Evolutionary conservation across 225 moss, liverwort and hornwort genomes (phyloP), one percentile per base, ranked within the genome.

Genomic region (Marchantia polymorpha): DNA sequence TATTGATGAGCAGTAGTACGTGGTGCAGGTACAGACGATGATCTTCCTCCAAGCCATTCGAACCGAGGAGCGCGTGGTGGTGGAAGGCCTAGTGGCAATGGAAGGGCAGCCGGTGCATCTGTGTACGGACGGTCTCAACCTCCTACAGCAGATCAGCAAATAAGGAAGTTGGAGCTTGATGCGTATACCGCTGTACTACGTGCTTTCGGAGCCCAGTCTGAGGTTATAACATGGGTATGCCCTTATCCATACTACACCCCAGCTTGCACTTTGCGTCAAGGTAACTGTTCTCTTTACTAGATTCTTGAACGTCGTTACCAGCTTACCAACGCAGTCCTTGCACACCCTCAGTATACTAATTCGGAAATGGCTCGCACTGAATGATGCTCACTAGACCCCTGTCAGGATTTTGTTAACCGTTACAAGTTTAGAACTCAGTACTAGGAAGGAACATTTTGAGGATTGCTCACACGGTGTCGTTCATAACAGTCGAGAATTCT

Each of bases 131-230:
- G 87, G 39, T 46, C 75, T 46, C 86, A 73, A 55, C 73, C 85
- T 72, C 22, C 49, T 11, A 85, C 86, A 31, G 91, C 93, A 73
- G 93, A 99, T 9, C 92, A 93, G 83, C 95, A 93, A 80, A 91
- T 95, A 77, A 91, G 89, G 50, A 89, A 88, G 83, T 86, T 99
- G 52, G 97, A 99, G 76, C 86, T 93, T 13, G 97, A 99, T 74
- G 97, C 97, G 3, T 99, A 99, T 65, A 89, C 89, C 11, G 86
- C 93, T 0, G 85, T 99, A 66, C 87, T 99, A 11, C 89, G 92
- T 78, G 97, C 97, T 52, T 99, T 99, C 79, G 89, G 88, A 74
- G 94, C 97, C 49, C 97, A 99, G 83, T 92, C 97, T 7, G 97
- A 95, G 73, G 84, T 74, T 16, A 90, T 99, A 46, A 88, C 97